Evolutionary conservation across 495 filamentous ascomycete genomes (phyloP).

Genomic region (Friedmanniomyces endolithicus): DNA sequence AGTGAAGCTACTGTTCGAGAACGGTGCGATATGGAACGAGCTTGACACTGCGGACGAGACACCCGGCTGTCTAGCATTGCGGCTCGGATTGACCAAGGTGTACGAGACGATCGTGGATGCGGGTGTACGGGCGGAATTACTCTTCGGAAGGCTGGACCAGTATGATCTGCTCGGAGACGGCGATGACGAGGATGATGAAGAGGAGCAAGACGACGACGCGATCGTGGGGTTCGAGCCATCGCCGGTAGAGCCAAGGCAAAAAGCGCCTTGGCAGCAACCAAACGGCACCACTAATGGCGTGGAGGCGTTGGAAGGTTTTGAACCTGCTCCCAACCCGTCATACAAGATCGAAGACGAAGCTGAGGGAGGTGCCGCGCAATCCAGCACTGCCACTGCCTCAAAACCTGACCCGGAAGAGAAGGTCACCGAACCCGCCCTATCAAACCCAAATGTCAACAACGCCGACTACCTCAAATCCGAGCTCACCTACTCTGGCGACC

Average conservation of each 20-base stretch:
- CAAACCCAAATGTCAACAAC: slow-evolving; percentile 33
- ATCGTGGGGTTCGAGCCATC: slow-evolving; percentile 16
- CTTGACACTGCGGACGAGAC: slow-evolving; percentile 77
- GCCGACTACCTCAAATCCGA: slow-evolving; percentile 63
- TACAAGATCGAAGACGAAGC: slow-evolving; percentile 19
- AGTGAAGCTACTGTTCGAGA: slow-evolving; percentile 62
- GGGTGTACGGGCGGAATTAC: slow-evolving; percentile 78
- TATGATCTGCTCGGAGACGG: slow-evolving; percentile 55
- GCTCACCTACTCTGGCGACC: slow-evolving; percentile 60
- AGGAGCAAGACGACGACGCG: slow-evolving; percentile 13
- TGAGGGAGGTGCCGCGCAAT: neutral
- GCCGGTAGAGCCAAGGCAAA: slow-evolving; percentile 1
- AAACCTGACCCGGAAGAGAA: neutral
- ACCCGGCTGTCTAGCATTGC: slow-evolving; percentile 71
- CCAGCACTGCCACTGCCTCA: neutral
- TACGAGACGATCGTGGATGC: slow-evolving; percentile 85
- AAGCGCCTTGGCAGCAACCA: neutral
- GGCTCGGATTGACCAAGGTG: slow-evolving; percentile 56
- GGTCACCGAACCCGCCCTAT: slow-evolving; percentile 11
- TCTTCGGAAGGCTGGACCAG: slow-evolving; percentile 40
- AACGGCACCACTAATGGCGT: slow-evolving; percentile 1
- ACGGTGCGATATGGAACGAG: slow-evolving; percentile 96
- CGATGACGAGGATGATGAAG: slow-evolving; percentile 31
- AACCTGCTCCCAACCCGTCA: slow-evolving; percentile 16
- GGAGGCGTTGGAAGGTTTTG: slow-evolving; percentile 13